phyloP scores from a whole-genome alignment of 805 yeast genomes.

The Sugiyamaella lignohabitans region DNA sequence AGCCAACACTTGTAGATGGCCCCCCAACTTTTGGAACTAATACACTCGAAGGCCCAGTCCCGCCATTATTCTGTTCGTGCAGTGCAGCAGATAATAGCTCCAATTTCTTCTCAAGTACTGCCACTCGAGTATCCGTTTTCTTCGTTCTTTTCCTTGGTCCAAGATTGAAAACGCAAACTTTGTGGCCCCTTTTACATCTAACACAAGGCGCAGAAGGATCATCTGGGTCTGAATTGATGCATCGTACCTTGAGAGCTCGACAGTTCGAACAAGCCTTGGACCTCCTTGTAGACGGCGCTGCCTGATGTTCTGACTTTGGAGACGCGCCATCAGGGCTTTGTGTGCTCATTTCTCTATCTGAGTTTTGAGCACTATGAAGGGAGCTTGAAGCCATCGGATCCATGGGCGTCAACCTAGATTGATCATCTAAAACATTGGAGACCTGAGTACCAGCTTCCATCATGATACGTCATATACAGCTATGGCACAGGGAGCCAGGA shows the following conservation, averaged over 20 bases:
- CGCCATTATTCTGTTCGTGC: conserved; percentile 5
- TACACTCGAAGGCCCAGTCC: background rate
- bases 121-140: conserved; percentile 31
- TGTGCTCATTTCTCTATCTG: too few species aligned
- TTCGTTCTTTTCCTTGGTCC: conserved; percentile 49
- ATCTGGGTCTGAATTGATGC: conserved; percentile 60
- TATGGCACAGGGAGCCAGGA: too few species aligned
- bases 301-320: too few species aligned
- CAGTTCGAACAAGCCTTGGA: conserved; percentile 43
- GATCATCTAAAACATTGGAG: too few species aligned
- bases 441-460: too few species aligned
- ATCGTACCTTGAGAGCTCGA: conserved; percentile 75
- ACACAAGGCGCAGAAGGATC: conserved; percentile 63
- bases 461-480: too few species aligned
- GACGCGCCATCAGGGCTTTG: too few species aligned
- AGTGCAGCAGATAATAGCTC: conserved; percentile 22
- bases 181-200: conserved; percentile 60
- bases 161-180: conserved; percentile 61
- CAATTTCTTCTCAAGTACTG: conserved; percentile 31
- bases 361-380: too few species aligned
- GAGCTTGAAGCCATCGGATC: too few species aligned
- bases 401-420: too few species aligned
- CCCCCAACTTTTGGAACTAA: background rate
- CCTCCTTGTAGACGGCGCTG: conserved; percentile 16
- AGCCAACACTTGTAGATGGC: background rate